Evolutionary conservation across 768 basidiomycete genomes (phyloP).

Genomic region (Pulveroboletus sp.): DNA sequence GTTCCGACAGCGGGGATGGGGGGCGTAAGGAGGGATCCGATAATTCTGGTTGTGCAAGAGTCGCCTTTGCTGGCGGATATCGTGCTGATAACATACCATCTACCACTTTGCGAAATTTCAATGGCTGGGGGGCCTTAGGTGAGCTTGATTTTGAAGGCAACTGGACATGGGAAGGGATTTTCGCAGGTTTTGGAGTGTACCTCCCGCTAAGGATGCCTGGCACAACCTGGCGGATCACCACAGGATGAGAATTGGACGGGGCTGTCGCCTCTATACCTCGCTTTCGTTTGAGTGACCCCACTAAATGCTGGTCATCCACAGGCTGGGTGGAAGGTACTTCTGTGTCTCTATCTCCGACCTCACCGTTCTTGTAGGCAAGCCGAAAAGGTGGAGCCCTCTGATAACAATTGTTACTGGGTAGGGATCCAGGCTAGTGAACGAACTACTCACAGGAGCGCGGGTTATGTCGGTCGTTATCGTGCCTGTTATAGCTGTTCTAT

Average conservation of each 20-base stretch:
- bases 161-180: conserved; percentile 10
- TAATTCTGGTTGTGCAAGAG: conserved; percentile 3
- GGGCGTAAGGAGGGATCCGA: conserved; percentile 1
- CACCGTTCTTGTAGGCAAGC: conserved; percentile 7
- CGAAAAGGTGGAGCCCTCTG: conserved; percentile 12
- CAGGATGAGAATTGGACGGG: conserved; percentile 21
- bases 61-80: conserved; percentile 20
- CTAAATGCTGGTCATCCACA: conserved; percentile 5
- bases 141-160: conserved; percentile 14
- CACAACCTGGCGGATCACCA: conserved; percentile 35
- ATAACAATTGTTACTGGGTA: neutral
- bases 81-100: conserved; percentile 33
- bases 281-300: conserved; percentile 31
- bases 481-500: conserved; percentile 1
- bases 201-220: conserved; percentile 31
- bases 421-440: neutral
- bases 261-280: conserved; percentile 15
- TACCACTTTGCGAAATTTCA: conserved; percentile 39
- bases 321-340: conserved; percentile 8
- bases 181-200: conserved; percentile 23
- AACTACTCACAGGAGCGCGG: conserved; percentile 18
- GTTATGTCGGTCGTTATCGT: conserved; percentile 4
- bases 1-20: conserved; percentile 21
- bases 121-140: conserved; percentile 22
- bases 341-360: conserved; percentile 3